These are phyloP conservation scores for Xylona heveae DNA, from an alignment of 495 filamentous ascomycete species.

Conservation along the genomic window DNA sequence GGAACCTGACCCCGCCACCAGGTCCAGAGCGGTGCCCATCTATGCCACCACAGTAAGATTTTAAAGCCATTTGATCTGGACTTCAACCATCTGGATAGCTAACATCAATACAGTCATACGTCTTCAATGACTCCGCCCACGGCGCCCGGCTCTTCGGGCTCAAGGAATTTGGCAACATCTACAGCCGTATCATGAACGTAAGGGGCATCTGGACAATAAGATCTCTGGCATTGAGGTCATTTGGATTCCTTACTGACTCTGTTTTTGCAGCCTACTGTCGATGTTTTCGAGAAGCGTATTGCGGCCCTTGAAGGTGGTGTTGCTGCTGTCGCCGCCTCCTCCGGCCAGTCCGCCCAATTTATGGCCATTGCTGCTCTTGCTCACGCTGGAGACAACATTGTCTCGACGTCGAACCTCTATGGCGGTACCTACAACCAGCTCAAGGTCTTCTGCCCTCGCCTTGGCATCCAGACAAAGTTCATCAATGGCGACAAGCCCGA, in stretches of 20 bases:
- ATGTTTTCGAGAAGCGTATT: slow-evolving; percentile 94
- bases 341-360: slow-evolving; percentile 90
- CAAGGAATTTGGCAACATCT: slow-evolving; percentile 97
- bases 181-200: slow-evolving; percentile 91
- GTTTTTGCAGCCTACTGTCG: slow-evolving; percentile 57
- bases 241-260: too few relatives aligned
- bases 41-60: slow-evolving; percentile 76
- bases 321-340: slow-evolving; percentile 73
- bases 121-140: slow-evolving; percentile 94
- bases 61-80: neutral
- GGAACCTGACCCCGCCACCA: slow-evolving; percentile 65
- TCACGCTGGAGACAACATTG: slow-evolving; percentile 79
- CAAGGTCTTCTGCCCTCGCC: slow-evolving; percentile 72
- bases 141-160: slow-evolving; percentile 91
- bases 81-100: neutral
- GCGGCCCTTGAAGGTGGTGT: slow-evolving; percentile 89
- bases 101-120: slow-evolving; percentile 40
- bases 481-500: slow-evolving; percentile 63
- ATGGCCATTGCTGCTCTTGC: slow-evolving; percentile 74
- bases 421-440: slow-evolving; percentile 98
- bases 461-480: slow-evolving; percentile 85
- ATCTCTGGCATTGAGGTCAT: too few relatives aligned
- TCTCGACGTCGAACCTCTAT: slow-evolving; percentile 83
- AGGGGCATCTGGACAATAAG: slow-evolving; percentile 3
- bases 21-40: slow-evolving; percentile 84